These are phyloP conservation scores for Aspergillus olivimuriae DNA, from an alignment of 495 filamentous ascomycete genomes.

Conservation along the genomic window DNA sequence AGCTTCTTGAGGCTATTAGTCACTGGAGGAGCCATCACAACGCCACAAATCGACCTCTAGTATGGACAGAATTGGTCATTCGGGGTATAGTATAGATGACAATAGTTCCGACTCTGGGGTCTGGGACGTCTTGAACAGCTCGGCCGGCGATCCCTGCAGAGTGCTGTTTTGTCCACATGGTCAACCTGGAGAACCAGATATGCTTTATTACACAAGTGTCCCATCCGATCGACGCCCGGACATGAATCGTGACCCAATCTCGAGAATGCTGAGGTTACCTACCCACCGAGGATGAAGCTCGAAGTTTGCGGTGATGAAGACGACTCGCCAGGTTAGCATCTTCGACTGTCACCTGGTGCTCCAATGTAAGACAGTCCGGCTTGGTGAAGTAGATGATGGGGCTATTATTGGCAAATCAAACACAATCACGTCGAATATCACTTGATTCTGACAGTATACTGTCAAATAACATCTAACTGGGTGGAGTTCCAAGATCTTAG, in stretches of 20 bases:
- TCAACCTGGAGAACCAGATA: slow-evolving; percentile 43
- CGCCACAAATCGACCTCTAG: too few relatives aligned
- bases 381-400: slow-evolving; percentile 43
- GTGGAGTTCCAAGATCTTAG: slow-evolving; percentile 36
- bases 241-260: slow-evolving; percentile 34
- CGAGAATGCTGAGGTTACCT: slow-evolving; percentile 36
- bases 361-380: slow-evolving; percentile 39
- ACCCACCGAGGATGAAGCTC: slow-evolving; percentile 35
- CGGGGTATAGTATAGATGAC: too few relatives aligned
- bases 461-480: slow-evolving; percentile 33
- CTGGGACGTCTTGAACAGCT: slow-evolving; percentile 18
- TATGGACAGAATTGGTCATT: too few relatives aligned
- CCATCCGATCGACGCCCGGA: too few relatives aligned
- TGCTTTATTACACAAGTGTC: slow-evolving; percentile 41
- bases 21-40: too few relatives aligned
- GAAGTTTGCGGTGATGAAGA: slow-evolving; percentile 43
- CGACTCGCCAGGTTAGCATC: slow-evolving; percentile 40
- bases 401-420: slow-evolving; percentile 36
- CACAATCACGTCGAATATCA: slow-evolving; percentile 41
- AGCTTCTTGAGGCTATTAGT: too few relatives aligned
- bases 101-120: background rate
- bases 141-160: slow-evolving; percentile 47
- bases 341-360: slow-evolving; percentile 39
- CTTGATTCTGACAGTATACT: too few relatives aligned
- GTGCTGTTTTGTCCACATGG: slow-evolving; percentile 29